Evolutionary conservation across 2,329 filamentous ascomycete genomes (phyloP), one percentile per base, ranked within the genome.

Genomic region (Aspergillus novoparasiticus): DNA sequence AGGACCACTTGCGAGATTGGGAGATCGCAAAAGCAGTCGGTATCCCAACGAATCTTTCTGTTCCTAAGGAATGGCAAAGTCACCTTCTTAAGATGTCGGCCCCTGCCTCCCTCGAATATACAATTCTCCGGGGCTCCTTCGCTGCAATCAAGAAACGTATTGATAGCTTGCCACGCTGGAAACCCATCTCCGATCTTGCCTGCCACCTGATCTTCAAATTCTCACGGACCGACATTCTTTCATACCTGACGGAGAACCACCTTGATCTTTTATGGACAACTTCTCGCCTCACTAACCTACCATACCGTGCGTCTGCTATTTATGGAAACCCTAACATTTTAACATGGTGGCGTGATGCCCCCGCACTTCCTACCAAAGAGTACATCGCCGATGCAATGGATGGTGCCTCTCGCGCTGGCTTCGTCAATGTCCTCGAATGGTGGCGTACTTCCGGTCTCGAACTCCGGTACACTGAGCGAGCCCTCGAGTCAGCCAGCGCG

Each of bases 201-300:
- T 91, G 95, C 65, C 93, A 94, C 72, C 86, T 97, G 46, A 93
- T 97, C 69, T 93, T 97, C 81, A 93, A 95, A 68, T 97, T 97
- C 75, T 91, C 90, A 48, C 89, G 94, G 69, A 90, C 90, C 19
- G 87, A 91, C 14, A 87, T 97, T 4, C 86, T 98, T 39, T 86
- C 87, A 2, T 93, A 90, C 71, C 81, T 93, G 0, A 88, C 90
- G 67, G 84, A 85, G 28, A 82, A 87, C 57, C 85, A 87, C 77
- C 85, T 86, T 59, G 87, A 96, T 64, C 86, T 97, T 4, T 95
- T 96, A 80, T 93, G 90, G 85, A 88, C 90, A 3, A 95, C 94
- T 34, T 94, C 94, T 73, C 91, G 92, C 53, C 84, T 89, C 59
- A 91, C 91, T 50, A 90, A 93, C 51, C 85, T 97, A 3, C 93